Conservation (phyloP, 2,329 filamentous ascomycete genomes). For the Erysiphe pulchra region DNA sequence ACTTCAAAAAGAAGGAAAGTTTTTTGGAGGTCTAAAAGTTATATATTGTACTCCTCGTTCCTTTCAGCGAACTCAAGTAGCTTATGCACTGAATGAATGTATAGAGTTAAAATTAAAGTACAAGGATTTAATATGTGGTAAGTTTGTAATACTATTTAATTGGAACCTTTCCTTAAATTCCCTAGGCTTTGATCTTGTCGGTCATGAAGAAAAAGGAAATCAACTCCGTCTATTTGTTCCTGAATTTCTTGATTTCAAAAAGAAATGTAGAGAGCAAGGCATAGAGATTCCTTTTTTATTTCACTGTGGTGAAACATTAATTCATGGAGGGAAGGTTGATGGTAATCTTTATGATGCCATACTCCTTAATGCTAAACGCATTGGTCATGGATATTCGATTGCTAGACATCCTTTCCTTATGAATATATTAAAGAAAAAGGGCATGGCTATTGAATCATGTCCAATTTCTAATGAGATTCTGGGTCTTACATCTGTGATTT, state of each 20-base stretch:
- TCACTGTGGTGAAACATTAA: conserved; percentile 51
- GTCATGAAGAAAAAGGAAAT: conserved; percentile 36
- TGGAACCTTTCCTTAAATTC: conserved; percentile 1
- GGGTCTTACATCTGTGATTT: conserved; percentile 37
- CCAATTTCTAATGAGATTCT: conserved; percentile 57
- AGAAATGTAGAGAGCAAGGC: conserved; percentile 20
- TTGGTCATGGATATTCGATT: conserved; percentile 49
- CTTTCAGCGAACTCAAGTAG: conserved; percentile 23
- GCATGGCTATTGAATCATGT: conserved; percentile 48
- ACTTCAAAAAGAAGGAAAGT: conserved; percentile 15
- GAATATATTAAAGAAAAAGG: conserved; percentile 32
- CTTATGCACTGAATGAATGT: conserved; percentile 31
- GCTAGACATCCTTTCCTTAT: conserved; percentile 41
- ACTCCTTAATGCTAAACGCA: conserved; percentile 37
- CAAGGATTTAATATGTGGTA: conserved; percentile 36
- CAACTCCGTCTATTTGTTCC: conserved; percentile 29
- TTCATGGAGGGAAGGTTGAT: conserved; percentile 35
- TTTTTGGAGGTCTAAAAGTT: conserved; percentile 40
- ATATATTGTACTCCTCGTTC: conserved; percentile 46
- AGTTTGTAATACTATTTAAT: conserved; percentile 7
- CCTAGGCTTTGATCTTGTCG: conserved; percentile 41
- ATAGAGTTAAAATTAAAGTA: conserved; percentile 30
- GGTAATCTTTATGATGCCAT: conserved; percentile 45
- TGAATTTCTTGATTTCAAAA: conserved; percentile 29
- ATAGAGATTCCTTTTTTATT: conserved; percentile 47